These are phyloP conservation scores for Phialophora macrospora DNA, from an alignment of 2,329 filamentous ascomycete species.

Conservation along the genomic window DNA sequence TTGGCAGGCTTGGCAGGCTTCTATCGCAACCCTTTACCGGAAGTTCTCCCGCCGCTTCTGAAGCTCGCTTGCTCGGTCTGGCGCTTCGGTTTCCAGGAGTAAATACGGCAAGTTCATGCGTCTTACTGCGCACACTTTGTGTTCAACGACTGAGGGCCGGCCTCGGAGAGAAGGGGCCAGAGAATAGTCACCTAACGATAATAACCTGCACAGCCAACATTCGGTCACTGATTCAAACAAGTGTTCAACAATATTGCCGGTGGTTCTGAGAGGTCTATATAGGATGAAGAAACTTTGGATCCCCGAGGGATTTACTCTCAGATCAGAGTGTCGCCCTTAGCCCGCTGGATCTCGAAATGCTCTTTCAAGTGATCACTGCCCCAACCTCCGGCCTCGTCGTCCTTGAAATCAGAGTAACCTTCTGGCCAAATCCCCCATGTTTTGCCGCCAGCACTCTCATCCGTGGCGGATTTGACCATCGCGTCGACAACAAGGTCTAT, in stretches of 20 bases:
- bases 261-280: background rate
- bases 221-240: background rate
- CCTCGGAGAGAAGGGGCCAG: background rate
- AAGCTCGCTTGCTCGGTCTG: background rate
- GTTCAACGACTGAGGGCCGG: no score
- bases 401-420: conserved; percentile 11
- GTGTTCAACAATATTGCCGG: background rate
- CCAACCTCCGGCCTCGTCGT: conserved; percentile 16
- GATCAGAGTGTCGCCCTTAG: conserved; percentile 4
- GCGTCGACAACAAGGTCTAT: conserved; percentile 22
- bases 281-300: no score
- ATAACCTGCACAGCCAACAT: background rate
- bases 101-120: no score
- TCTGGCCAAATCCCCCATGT: conserved; percentile 14
- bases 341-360: conserved; percentile 10
- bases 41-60: background rate
- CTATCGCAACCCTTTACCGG: no score
- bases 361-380: conserved; percentile 7
- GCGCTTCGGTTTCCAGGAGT: no score
- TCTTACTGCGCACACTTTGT: no score
- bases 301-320: background rate
- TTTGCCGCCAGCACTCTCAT: conserved; percentile 15
- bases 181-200: background rate
- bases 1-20: background rate
- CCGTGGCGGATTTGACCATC: conserved; percentile 13